Conservation (phyloP, 306 rosid species). For the Lablab purpureus region DNA sequence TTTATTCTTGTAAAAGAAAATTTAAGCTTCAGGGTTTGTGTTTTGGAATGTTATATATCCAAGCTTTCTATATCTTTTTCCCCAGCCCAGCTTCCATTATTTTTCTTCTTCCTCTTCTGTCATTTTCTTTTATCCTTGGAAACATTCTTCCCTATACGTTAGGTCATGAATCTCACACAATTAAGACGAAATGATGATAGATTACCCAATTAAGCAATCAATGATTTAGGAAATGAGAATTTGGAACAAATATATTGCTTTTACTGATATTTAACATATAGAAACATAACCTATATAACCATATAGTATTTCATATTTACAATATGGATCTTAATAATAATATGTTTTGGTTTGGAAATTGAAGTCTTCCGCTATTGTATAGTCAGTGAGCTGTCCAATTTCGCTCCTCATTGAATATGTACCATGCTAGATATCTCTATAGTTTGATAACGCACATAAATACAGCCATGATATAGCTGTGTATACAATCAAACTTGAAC, state of each 20-base stretch:
- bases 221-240: not conserved
- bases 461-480: not conserved
- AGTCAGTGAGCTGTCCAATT: conserved; percentile 27
- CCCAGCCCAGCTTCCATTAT: not conserved
- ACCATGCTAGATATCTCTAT: not conserved
- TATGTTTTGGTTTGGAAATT: not conserved
- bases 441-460: not conserved
- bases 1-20: conserved; percentile 42
- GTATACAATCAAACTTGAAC: conserved; percentile 28
- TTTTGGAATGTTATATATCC: conserved; percentile 21
- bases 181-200: not conserved
- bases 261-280: not conserved
- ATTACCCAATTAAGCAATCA: not conserved
- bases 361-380: not conserved
- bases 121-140: not conserved
- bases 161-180: not conserved
- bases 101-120: not conserved
- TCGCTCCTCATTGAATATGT: not conserved
- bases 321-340: not conserved
- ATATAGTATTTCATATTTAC: not conserved
- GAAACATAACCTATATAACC: not conserved
- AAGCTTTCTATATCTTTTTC: not conserved
- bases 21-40: conserved; percentile 34
- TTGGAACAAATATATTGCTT: not conserved
- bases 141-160: not conserved